Percentiles rank a stretch among this genome's conserved stretches.
These are phyloP conservation scores for Metschnikowia cerradonensis DNA, from an alignment of 805 yeast species.

Conservation along the genomic window DNA sequence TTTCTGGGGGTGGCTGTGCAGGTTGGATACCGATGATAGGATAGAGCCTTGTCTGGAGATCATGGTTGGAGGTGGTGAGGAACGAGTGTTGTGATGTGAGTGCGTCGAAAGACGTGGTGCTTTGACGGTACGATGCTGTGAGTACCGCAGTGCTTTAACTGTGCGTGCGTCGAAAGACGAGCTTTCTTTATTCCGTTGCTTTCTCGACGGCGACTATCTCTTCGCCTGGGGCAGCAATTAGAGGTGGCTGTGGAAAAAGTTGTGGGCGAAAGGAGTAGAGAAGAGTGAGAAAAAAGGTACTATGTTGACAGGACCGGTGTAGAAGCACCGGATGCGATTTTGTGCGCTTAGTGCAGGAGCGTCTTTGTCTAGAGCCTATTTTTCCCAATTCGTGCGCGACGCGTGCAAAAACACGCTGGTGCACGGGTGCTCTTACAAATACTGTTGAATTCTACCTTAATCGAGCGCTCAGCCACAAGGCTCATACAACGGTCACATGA, in stretches of 20 bases:
- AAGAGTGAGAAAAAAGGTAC: constrained; percentile 5
- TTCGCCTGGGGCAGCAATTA: background rate
- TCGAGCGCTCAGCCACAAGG: background rate
- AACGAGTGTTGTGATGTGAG: background rate
- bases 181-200: background rate
- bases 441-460: background rate
- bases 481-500: background rate
- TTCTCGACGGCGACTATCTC: background rate
- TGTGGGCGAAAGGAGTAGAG: constrained; percentile 3
- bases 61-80: constrained; percentile 6
- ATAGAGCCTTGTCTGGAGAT: constrained; percentile 56
- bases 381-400: constrained; percentile 7
- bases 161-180: constrained; percentile 1
- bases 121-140: background rate
- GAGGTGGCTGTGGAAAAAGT: background rate
- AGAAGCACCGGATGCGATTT: constrained; percentile 1
- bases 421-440: background rate
- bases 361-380: background rate
- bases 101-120: constrained; percentile 1
- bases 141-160: background rate
- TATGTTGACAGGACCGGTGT: constrained; percentile 5
- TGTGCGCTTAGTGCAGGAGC: background rate
- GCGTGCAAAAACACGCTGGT: constrained; percentile 1
- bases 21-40: constrained; percentile 49
- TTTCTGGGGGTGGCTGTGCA: constrained; percentile 43